Evolutionary conservation across 306 rosid genomes (phyloP), one percentile per base, ranked within the genome.

Genomic region (Vigna reflexopilosa): DNA sequence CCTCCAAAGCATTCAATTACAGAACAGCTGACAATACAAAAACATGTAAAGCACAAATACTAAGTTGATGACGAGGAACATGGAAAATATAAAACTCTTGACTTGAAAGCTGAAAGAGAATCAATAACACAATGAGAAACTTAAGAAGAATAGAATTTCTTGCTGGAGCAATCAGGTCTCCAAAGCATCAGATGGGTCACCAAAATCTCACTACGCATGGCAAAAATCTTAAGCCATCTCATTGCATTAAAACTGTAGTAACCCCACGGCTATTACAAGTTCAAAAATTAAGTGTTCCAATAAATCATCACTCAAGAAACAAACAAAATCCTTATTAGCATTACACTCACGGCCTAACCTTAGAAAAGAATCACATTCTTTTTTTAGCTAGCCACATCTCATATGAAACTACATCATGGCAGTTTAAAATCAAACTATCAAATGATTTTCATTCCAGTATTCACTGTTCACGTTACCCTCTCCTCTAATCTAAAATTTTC

Each of bases 1-100:
- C 6, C 49, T 56, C 52, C 61, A 65, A 64, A 65, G 22, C 55
- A 73, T 42, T 42, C 47, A 49, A 34, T 76, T 26, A 61, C 61
- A 54, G 50, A 48, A 74, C 55, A 83, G 58, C 40, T 19, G 11
- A 32, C 56, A 73, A 64, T 61, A 54, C 49, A 73, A 61, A 83
- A 66, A 26, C 73, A 49, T 62, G 6, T 15, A 20, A 52, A 38
- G 48, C 32, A 67, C 6, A 73, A 69, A 57, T 49, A 78, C 30
- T 42, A 32, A 42, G 38, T 62, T 68, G 70, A 13, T 16, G 24
- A 30, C 0, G 1, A 3, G 19, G 38, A 79, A 32, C 40, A 26
- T 7, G 1, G 58, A 24, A 24, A 9, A 52, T 26, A 65, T 10
- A 38, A 9, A 40, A 16, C 4, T 55, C 30, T 65, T 26, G 26